These are phyloP conservation scores for Prinsepia uniflora DNA, from an alignment of 306 rosid species.

Conservation along the genomic window DNA sequence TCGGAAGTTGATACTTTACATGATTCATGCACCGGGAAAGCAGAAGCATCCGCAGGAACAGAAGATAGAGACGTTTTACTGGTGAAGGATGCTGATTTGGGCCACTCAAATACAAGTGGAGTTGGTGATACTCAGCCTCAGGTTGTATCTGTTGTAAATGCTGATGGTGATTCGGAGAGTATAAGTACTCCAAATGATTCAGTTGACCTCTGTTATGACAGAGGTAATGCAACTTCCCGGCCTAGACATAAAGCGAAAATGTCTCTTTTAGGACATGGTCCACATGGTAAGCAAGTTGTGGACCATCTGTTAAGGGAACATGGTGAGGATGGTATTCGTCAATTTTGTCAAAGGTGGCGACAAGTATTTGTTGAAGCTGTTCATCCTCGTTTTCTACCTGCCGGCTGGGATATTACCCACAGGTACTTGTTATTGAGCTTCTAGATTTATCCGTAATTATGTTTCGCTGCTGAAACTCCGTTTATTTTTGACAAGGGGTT, in stretches of 20 bases:
- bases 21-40: constrained; percentile 28
- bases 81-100: constrained; percentile 29
- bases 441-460: neutral
- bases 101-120: constrained; percentile 21
- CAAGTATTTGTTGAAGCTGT: constrained; percentile 77
- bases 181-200: constrained; percentile 32
- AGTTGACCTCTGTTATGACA: constrained; percentile 18
- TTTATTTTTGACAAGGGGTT: constrained; percentile 51
- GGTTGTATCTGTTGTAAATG: constrained; percentile 25
- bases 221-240: constrained; percentile 31
- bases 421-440: constrained; percentile 42
- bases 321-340: constrained; percentile 68
- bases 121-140: constrained; percentile 23
- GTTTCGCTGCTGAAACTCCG: constrained; percentile 39
- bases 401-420: constrained; percentile 92
- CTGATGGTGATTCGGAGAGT: constrained; percentile 24
- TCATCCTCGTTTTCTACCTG: constrained; percentile 82
- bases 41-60: constrained; percentile 8
- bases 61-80: constrained; percentile 25
- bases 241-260: constrained; percentile 53
- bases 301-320: constrained; percentile 63
- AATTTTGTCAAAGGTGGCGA: constrained; percentile 92
- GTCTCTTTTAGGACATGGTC: constrained; percentile 91
- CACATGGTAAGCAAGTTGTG: constrained; percentile 90
- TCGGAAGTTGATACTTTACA: constrained; percentile 30